phyloP scores from a whole-genome alignment of 2,329 filamentous ascomycete genomes.

The Truncatella angustata region DNA sequence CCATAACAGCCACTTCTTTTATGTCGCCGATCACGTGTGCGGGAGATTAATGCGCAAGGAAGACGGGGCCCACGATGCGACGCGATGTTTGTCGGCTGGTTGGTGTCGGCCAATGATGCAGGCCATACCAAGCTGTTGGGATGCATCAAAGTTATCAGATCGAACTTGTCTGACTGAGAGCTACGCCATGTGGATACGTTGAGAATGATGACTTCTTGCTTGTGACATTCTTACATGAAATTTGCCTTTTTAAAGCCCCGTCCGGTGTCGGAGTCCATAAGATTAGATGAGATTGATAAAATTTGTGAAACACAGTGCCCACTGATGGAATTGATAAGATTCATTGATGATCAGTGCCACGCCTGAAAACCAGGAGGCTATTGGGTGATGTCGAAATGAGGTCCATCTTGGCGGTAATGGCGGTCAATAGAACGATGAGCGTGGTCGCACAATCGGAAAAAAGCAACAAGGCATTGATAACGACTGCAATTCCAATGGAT shows the following conservation, averaged over 20 bases:
- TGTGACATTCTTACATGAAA: slow-evolving; percentile 4
- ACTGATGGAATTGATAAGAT: slow-evolving; percentile 28
- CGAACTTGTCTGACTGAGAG: background rate
- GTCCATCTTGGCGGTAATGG: background rate
- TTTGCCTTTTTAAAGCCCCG: background rate
- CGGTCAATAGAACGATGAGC: background rate
- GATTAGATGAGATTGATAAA: slow-evolving; percentile 28
- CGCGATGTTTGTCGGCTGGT: too few relatives aligned
- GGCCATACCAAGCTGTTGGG: background rate
- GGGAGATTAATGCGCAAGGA: too few relatives aligned
- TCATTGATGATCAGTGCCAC: slow-evolving; percentile 13
- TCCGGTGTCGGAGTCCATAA: slow-evolving; percentile 17
- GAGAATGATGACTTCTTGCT: background rate
- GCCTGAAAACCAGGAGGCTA: background rate
- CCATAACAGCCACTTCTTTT: too few relatives aligned
- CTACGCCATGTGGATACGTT: background rate
- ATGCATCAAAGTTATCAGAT: slow-evolving; percentile 2
- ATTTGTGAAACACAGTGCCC: slow-evolving; percentile 1
- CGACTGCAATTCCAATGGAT: background rate
- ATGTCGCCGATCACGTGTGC: too few relatives aligned
- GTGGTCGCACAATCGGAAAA: background rate
- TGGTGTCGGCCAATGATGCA: background rate
- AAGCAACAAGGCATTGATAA: background rate
- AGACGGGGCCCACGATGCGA: too few relatives aligned
- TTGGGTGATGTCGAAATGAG: slow-evolving; percentile 1